Conservation (phyloP, 1,284 basidiomycete genomes). For the Malassezia dermatis region DNA sequence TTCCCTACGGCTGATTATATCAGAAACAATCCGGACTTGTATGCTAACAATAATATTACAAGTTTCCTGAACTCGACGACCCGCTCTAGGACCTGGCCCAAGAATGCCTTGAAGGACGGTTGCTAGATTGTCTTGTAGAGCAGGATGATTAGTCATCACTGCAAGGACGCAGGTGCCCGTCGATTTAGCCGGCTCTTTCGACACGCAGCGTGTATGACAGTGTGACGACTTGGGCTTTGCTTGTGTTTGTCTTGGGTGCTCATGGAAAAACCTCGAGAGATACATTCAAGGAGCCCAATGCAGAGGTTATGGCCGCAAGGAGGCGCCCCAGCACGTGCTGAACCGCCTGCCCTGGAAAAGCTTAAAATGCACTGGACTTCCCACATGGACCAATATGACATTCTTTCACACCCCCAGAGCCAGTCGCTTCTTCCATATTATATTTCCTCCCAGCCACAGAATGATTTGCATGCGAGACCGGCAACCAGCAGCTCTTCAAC, state of each 20-base stretch:
- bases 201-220: neutral
- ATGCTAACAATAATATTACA: slow-evolving; percentile 41
- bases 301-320: neutral
- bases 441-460: slow-evolving; percentile 7
- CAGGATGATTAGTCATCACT: neutral
- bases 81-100: slow-evolving; percentile 25
- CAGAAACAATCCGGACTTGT: slow-evolving; percentile 30
- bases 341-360: slow-evolving; percentile 9
- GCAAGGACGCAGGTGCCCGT: neutral
- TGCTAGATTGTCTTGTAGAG: neutral
- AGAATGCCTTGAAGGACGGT: slow-evolving; percentile 18
- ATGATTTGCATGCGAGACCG: neutral
- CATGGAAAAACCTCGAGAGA: neutral
- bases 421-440: slow-evolving; percentile 13
- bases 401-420: slow-evolving; percentile 7
- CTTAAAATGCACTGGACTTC: slow-evolving; percentile 13
- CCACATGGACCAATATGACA: slow-evolving; percentile 17
- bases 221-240: neutral
- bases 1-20: slow-evolving; percentile 44
- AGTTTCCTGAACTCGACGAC: slow-evolving; percentile 21
- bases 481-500: neutral
- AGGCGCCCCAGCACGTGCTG: neutral
- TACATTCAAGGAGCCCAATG: neutral
- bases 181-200: neutral
- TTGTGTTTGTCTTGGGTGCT: neutral